Conservation (phyloP, 148 eudicot genomes). For the Camellia sinensis region DNA sequence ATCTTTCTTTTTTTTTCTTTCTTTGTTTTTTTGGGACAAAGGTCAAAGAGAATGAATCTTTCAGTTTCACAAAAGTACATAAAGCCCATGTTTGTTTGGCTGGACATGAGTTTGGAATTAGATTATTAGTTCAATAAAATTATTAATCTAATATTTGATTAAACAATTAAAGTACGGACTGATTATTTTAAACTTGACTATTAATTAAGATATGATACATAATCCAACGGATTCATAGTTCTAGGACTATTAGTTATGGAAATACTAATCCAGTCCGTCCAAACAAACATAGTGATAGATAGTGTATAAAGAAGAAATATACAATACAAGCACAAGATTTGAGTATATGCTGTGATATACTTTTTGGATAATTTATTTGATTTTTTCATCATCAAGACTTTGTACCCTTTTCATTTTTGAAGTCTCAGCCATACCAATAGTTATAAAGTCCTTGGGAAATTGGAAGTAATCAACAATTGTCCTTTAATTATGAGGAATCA, state of each 20-base stretch:
- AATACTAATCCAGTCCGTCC: too few relatives aligned
- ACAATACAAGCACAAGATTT: constrained; percentile 10
- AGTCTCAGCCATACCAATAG: not conserved
- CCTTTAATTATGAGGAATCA: not conserved
- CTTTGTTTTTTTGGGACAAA: not conserved
- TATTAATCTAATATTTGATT: too few relatives aligned
- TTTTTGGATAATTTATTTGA: not conserved
- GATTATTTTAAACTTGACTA: too few relatives aligned
- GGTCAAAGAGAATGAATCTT: constrained; percentile 18
- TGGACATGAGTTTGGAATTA: too few relatives aligned
- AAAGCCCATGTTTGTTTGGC: too few relatives aligned
- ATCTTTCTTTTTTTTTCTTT: not conserved
- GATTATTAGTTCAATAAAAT: too few relatives aligned
- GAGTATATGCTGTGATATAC: not conserved
- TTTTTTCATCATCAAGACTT: not conserved
- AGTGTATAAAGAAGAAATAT: not conserved
- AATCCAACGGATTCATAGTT: too few relatives aligned
- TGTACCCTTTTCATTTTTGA: not conserved
- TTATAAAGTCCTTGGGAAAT: not conserved
- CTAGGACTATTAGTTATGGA: too few relatives aligned
- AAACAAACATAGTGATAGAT: too few relatives aligned
- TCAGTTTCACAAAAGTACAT: not conserved
- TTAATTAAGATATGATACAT: too few relatives aligned
- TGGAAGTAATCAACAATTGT: not conserved
- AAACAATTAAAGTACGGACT: too few relatives aligned